Evolutionary conservation across 257 asterid genomes (phyloP).

Genomic region (Hygrophila difformis): DNA sequence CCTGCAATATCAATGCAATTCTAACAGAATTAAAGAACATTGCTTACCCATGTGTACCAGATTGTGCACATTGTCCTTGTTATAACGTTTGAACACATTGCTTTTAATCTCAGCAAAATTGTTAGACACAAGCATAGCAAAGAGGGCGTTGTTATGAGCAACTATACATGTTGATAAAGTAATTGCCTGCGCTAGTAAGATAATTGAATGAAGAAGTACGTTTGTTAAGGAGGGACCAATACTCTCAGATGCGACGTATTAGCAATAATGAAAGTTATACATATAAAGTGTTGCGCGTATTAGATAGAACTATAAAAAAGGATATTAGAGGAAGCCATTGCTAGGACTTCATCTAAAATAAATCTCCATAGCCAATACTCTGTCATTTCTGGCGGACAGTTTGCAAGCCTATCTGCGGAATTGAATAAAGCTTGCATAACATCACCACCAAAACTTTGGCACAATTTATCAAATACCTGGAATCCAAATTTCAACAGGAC

Average conservation of each 20-base stretch:
- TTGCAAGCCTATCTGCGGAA: slow-evolving; percentile 86
- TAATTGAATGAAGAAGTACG: slow-evolving; percentile 77
- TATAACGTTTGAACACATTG: slow-evolving; percentile 85
- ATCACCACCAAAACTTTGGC: slow-evolving; percentile 96
- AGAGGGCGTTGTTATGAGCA: slow-evolving; percentile 90
- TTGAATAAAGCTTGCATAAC: slow-evolving; percentile 84
- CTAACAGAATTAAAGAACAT: slow-evolving; percentile 9
- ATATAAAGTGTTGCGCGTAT: too few species aligned
- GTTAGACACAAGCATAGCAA: slow-evolving; percentile 91
- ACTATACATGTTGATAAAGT: slow-evolving; percentile 93
- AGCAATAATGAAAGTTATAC: too few species aligned
- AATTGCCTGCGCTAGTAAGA: slow-evolving; percentile 94
- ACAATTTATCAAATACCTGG: slow-evolving; percentile 93
- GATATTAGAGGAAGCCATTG: slow-evolving; percentile 87
- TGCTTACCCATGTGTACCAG: slow-evolving; percentile 81
- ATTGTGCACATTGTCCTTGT: slow-evolving; percentile 85
- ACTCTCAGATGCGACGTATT: too few species aligned
- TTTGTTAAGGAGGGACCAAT: slow-evolving; percentile 56
- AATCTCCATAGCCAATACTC: slow-evolving; percentile 61
- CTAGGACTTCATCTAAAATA: slow-evolving; percentile 66
- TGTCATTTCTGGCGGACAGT: slow-evolving; percentile 55
- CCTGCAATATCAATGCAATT: background rate
- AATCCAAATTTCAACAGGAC: slow-evolving; percentile 13
- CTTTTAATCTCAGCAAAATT: slow-evolving; percentile 97
- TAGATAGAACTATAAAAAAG: too few species aligned